Evolutionary conservation across 179 eudicot species (phyloP).

Genomic region (Vitellaria paradoxa): DNA sequence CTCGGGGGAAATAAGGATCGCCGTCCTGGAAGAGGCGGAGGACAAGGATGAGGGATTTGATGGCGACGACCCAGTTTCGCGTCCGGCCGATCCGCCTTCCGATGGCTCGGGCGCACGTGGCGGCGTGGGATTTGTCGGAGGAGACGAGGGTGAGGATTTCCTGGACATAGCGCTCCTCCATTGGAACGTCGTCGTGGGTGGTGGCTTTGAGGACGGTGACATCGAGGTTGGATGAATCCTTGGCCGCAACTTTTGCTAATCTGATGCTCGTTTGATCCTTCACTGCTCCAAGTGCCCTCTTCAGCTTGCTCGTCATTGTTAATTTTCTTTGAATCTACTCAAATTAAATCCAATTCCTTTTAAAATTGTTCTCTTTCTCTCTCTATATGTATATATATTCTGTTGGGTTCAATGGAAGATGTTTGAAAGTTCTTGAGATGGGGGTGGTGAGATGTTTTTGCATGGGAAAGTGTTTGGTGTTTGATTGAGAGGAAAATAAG

Average conservation of each 20-base stretch:
- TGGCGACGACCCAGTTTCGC: conserved; percentile 74
- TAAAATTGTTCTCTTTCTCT: too few relatives aligned
- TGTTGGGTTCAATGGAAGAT: neutral
- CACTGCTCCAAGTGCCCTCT: conserved; percentile 76
- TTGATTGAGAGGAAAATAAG: neutral
- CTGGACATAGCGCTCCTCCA: conserved; percentile 50
- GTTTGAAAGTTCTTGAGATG: neutral
- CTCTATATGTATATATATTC: too few relatives aligned
- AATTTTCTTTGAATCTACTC: neutral
- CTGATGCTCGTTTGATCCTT: conserved; percentile 91
- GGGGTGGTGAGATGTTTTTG: neutral
- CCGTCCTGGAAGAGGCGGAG: conserved; percentile 83
- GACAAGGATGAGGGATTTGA: conserved; percentile 68
- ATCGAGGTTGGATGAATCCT: conserved; percentile 52
- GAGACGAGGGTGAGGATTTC: conserved; percentile 52
- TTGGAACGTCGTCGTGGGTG: conserved; percentile 58
- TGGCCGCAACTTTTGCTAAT: conserved; percentile 62
- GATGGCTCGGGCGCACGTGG: conserved; percentile 67
- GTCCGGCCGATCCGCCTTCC: conserved; percentile 84
- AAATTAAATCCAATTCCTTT: neutral
- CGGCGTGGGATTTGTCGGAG: conserved; percentile 48
- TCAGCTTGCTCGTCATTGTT: conserved; percentile 67
- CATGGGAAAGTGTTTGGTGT: neutral
- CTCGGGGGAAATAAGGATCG: conserved; percentile 87
- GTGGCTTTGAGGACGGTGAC: conserved; percentile 79